A percentile compares a stretch with the other conserved stretches of the same genome.
These are phyloP conservation scores for Nigrospora oryzae DNA, from an alignment of 2,329 filamentous ascomycete genomes.

Conservation along the genomic window DNA sequence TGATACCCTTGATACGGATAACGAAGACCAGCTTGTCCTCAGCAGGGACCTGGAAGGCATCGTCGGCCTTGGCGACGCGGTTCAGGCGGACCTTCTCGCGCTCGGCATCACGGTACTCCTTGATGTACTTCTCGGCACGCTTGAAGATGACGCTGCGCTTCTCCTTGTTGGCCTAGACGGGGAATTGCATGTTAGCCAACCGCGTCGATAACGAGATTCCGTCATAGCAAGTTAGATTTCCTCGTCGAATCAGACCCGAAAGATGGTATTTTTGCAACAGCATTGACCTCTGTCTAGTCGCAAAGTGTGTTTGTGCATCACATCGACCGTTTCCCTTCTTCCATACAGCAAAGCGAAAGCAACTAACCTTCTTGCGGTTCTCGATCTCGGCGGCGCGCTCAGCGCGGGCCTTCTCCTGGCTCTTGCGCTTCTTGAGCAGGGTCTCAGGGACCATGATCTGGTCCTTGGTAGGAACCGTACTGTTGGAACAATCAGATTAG, in stretches of 20 bases:
- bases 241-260: constrained; percentile 81
- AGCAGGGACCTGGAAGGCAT: constrained; percentile 87
- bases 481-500: constrained; percentile 63
- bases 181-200: constrained; percentile 9
- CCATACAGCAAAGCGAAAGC: constrained; percentile 9
- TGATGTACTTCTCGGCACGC: constrained; percentile 98
- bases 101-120: constrained; percentile 98
- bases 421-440: constrained; percentile 99
- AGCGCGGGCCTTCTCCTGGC: constrained; percentile 97
- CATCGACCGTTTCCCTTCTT: constrained; percentile 26
- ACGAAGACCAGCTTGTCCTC: constrained; percentile 97
- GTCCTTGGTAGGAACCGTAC: constrained; percentile 87
- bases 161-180: constrained; percentile 82
- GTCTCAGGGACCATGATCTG: constrained; percentile 98
- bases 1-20: constrained; percentile 99
- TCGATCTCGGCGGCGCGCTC: constrained; percentile 70
- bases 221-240: constrained; percentile 9
- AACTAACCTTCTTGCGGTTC: constrained; percentile 85
- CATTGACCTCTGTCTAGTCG: constrained; percentile 97
- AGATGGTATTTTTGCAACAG: constrained; percentile 98
- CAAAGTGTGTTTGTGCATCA: constrained; percentile 87
- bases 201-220: background rate
- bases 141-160: constrained; percentile 99
- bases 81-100: constrained; percentile 94
- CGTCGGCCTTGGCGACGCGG: constrained; percentile 84